A percentile compares a stretch with the other conserved stretches of the same genome.
These are phyloP conservation scores for Carex parvula DNA, from an alignment of 176 grass and related monocot genomes.

Conservation along the genomic window DNA sequence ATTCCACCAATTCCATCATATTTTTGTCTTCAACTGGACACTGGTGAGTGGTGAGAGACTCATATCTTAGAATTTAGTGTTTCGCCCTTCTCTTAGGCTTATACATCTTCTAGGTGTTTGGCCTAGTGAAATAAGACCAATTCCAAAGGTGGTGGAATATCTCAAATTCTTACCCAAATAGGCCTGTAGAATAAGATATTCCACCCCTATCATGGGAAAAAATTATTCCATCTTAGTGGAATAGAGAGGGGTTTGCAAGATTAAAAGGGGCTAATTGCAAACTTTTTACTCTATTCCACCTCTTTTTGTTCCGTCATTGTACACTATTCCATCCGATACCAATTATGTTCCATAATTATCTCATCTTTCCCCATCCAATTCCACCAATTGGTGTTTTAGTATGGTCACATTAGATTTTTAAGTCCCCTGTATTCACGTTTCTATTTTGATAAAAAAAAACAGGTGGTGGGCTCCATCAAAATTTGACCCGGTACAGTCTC, in stretches of 20 bases:
- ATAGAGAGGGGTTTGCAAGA: not conserved
- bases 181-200: not conserved
- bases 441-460: conserved; percentile 12
- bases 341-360: not conserved
- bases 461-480: conserved; percentile 95
- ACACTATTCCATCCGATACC: not conserved
- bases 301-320: not conserved
- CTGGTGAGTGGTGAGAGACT: too few relatives aligned
- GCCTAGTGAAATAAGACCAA: too few relatives aligned
- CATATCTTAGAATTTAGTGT: too few relatives aligned
- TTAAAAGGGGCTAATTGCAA: not conserved
- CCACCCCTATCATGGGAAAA: not conserved
- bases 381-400: not conserved
- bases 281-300: not conserved
- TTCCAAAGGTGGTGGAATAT: too few relatives aligned
- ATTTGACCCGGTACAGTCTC: conserved; percentile 68
- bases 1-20: not conserved
- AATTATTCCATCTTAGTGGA: not conserved
- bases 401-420: not conserved
- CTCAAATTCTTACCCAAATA: too few relatives aligned
- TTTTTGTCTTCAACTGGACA: too few relatives aligned
- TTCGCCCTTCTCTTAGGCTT: too few relatives aligned
- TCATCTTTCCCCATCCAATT: not conserved
- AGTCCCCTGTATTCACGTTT: not conserved
- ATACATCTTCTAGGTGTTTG: too few relatives aligned